Conservation (phyloP, 257 asterid species). For the Forsythia viridissima region DNA sequence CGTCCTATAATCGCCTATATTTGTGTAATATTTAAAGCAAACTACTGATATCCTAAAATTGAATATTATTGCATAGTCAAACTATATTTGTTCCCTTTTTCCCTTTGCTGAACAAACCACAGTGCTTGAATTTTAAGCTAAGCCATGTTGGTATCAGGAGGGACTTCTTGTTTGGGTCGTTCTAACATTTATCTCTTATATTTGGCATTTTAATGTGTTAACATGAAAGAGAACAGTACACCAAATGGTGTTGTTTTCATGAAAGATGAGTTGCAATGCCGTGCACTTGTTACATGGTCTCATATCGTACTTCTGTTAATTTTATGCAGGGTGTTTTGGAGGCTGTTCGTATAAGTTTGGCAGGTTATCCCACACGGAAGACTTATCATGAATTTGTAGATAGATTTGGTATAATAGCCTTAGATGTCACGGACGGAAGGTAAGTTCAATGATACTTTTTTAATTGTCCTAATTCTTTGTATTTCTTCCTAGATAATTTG, state of each 20-base stretch:
- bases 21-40: not conserved
- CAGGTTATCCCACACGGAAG: slow-evolving; percentile 98
- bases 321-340: slow-evolving; percentile 91
- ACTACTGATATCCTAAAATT: not conserved
- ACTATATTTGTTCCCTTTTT: not conserved
- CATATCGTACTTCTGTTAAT: slow-evolving; percentile 18
- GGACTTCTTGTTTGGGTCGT: not conserved
- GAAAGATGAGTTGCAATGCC: not conserved
- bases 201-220: not conserved
- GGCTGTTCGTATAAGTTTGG: slow-evolving; percentile 99
- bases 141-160: not conserved
- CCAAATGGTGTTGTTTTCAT: not conserved
- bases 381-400: slow-evolving; percentile 92
- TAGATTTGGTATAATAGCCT: slow-evolving; percentile 86
- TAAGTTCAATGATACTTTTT: slow-evolving; percentile 37
- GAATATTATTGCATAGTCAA: not conserved
- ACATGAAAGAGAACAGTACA: not conserved
- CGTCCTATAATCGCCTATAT: not conserved
- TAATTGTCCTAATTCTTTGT: slow-evolving; percentile 13
- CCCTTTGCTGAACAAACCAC: not conserved
- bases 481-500: not conserved
- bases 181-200: not conserved
- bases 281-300: not conserved
- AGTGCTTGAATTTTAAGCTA: not conserved
- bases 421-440: slow-evolving; percentile 80